Evolutionary conservation across 1,139 yeast species (phyloP).

Genomic region (Debaryomycetaceae sp.): DNA sequence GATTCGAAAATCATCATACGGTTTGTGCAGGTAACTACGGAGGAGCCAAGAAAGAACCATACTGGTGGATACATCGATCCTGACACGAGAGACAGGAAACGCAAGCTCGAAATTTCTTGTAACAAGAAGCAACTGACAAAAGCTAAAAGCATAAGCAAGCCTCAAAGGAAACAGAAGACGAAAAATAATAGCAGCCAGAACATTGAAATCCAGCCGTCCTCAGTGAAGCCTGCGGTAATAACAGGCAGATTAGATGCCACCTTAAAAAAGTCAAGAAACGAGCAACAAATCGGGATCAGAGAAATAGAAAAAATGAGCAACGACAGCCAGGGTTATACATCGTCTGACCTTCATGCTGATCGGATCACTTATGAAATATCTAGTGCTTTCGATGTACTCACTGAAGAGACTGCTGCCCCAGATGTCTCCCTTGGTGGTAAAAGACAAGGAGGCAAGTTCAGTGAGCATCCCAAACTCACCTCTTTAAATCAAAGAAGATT

Average conservation of each 20-base stretch:
- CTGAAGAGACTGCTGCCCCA: neutral
- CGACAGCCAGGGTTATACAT: neutral
- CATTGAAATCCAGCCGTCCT: no score
- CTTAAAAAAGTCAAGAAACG: no score
- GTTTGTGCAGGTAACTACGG: conserved; percentile 47
- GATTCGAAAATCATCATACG: conserved; percentile 29
- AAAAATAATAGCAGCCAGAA: conserved; percentile 4
- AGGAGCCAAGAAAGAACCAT: conserved; percentile 8
- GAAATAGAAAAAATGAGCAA: neutral
- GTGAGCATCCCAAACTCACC: neutral
- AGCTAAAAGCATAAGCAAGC: conserved; percentile 5
- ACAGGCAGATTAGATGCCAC: no score
- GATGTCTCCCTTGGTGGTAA: neutral
- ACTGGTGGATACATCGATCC: conserved; percentile 6
- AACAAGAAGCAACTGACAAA: conserved; percentile 3
- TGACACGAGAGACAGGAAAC: conserved; percentile 3
- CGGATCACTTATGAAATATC: neutral
- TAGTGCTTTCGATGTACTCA: neutral
- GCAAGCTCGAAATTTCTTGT: neutral
- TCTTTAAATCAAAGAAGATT: neutral
- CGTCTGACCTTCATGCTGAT: neutral
- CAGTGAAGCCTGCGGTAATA: no score
- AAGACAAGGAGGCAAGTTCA: neutral
- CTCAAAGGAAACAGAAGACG: conserved; percentile 3
- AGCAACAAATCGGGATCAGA: no score